These are phyloP conservation scores for Gymnopus androsaceus DNA, from an alignment of 1,284 basidiomycete species.

Conservation along the genomic window DNA sequence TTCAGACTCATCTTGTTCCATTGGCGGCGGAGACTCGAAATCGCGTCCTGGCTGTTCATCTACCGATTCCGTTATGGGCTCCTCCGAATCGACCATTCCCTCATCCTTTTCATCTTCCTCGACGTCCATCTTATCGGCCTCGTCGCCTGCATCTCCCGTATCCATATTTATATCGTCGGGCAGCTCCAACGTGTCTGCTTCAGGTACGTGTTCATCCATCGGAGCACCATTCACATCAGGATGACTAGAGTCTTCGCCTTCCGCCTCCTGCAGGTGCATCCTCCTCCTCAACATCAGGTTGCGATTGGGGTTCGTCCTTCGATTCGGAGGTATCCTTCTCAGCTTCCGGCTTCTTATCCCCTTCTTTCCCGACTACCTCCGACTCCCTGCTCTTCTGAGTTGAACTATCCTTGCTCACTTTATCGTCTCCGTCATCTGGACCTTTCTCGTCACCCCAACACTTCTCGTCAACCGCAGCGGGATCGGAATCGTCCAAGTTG, in stretches of 20 bases:
- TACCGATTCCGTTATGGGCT: slow-evolving; percentile 29
- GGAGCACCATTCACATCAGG: slow-evolving; percentile 61
- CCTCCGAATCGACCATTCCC: slow-evolving; percentile 41
- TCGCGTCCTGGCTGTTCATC: slow-evolving; percentile 20
- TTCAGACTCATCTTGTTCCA: slow-evolving; percentile 20
- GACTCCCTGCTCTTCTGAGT: slow-evolving; percentile 50
- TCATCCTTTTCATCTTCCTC: slow-evolving; percentile 40
- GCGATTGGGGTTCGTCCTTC: slow-evolving; percentile 33
- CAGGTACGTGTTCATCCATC: slow-evolving; percentile 71
- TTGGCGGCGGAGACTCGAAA: slow-evolving; percentile 18
- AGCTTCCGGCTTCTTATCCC: slow-evolving; percentile 34
- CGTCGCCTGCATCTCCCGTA: slow-evolving; percentile 31
- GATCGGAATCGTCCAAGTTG: slow-evolving; percentile 86
- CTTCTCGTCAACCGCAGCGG: slow-evolving; percentile 91
- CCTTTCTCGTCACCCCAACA: slow-evolving; percentile 89
- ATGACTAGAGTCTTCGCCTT: slow-evolving; percentile 43
- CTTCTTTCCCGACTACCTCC: slow-evolving; percentile 79
- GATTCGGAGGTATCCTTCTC: slow-evolving; percentile 39
- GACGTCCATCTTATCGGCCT: slow-evolving; percentile 28
- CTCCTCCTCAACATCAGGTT: slow-evolving; percentile 35
- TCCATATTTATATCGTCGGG: slow-evolving; percentile 80
- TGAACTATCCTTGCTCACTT: slow-evolving; percentile 56
- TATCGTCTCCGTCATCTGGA: slow-evolving; percentile 52
- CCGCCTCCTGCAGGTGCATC: too few species aligned
- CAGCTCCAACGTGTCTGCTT: slow-evolving; percentile 80